Evolutionary conservation across 192 early-diverging fungal genomes (phyloP).

Genomic region (Umbelopsis vinacea): DNA sequence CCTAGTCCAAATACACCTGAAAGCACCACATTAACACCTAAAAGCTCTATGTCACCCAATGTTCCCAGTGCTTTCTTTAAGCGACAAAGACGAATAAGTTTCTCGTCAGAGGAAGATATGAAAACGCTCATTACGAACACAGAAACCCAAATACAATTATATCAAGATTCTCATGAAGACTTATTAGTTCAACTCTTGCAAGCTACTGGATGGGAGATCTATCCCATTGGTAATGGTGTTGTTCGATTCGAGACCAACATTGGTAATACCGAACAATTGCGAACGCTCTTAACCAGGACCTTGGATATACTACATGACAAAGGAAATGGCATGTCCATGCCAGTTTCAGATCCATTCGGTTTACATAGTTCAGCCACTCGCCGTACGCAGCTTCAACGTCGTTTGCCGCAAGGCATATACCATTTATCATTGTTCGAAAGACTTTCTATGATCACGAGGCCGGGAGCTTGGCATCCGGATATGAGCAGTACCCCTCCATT

Average conservation of each 20-base stretch:
- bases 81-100: constrained; percentile 4
- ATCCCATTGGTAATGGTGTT: not conserved
- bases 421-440: constrained; percentile 14
- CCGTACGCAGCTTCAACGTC: not conserved
- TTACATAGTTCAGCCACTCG: not conserved
- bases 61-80: not conserved
- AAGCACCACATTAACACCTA: not conserved
- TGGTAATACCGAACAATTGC: not conserved
- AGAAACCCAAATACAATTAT: not conserved
- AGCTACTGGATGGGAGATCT: constrained; percentile 12
- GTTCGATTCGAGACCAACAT: constrained; percentile 16
- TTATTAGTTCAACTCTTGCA: not conserved
- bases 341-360: not conserved
- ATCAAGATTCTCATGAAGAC: not conserved
- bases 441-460: constrained; percentile 8
- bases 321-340: not conserved
- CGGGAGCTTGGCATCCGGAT: constrained; percentile 14
- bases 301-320: not conserved
- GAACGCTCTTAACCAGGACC: not conserved
- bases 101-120: constrained; percentile 11
- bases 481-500: constrained; percentile 8
- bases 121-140: not conserved
- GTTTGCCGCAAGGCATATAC: constrained; percentile 6
- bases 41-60: not conserved
- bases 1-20: constrained; percentile 10